Evolutionary conservation across 805 yeast genomes (phyloP).

Genomic region (Kuraishia ogatae): DNA sequence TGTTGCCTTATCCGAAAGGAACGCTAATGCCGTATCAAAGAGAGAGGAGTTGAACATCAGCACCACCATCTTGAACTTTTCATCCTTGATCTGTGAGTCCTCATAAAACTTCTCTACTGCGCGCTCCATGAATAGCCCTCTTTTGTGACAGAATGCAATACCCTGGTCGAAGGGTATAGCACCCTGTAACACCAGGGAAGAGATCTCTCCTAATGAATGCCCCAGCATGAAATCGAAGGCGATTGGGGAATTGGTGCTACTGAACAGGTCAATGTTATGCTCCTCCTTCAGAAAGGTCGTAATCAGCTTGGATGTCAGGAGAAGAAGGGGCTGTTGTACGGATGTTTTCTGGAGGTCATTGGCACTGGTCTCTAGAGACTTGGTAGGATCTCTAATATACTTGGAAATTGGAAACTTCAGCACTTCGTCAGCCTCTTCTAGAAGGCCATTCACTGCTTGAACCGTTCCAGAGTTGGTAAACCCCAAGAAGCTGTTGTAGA

Average conservation of each 20-base stretch:
- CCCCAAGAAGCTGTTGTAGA: conserved; percentile 6
- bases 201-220: conserved; percentile 27
- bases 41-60: conserved; percentile 18
- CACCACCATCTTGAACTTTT: conserved; percentile 26
- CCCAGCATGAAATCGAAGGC: conserved; percentile 19
- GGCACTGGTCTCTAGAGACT: not conserved
- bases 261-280: conserved; percentile 14
- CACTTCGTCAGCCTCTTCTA: conserved; percentile 12
- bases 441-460: conserved; percentile 6
- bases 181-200: conserved; percentile 19
- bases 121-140: conserved; percentile 25
- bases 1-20: not conserved
- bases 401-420: conserved; percentile 10
- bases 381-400: conserved; percentile 10
- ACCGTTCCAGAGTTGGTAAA: not conserved
- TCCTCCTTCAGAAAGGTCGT: conserved; percentile 9
- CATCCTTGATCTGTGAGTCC: conserved; percentile 19
- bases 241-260: not conserved
- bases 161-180: conserved; percentile 16
- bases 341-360: conserved; percentile 15
- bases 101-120: conserved; percentile 6
- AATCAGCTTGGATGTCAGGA: conserved; percentile 16
- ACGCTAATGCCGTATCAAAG: conserved; percentile 8
- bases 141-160: conserved; percentile 13
- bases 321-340: conserved; percentile 23